Base-by-base conservation (phyloP, 1,284 basidiomycete genomes). In the Microbotryum scabiosae region DNA sequence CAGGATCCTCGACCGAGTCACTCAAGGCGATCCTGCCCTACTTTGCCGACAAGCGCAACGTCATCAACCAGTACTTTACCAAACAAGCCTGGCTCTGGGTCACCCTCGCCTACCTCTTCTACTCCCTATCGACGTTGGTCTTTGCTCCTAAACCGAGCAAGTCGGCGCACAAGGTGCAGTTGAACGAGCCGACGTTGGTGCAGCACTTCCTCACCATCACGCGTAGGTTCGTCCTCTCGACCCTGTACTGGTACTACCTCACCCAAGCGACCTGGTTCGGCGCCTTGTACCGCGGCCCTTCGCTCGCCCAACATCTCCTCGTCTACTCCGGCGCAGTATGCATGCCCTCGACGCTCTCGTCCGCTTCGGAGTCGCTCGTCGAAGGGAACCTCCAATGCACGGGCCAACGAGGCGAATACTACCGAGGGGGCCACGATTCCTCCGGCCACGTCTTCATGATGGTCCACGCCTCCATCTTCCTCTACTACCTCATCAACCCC, bases 41-140 rank as follows among this genome's bases (percentile, higher is more conserved):
- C 57, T 68, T 68, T 23, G 62, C 60, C 25, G 64, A 66, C 62
- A 68, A 68, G 75, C 76, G 80, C 62, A 97, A 96, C 73, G 61
- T 82, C 5, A 79, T 97, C 72, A 97, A 97, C 72, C 81, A 83
- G 60, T 77, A 84, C 69, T 93, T 96, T 76, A 90, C 94, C 72
- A 97, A 97, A 78, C 80, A 82, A 56, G 84, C 87, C 9, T 97
- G 94, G 93, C 87, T 79, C 0, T 97, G 93, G 92, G 93, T 90
- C 0, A 81, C 87, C 2, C 79, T 77, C 21, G 77, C 82, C 1
- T 90, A 88, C 73, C 71, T 87, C 58, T 69, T 80, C 60, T 77
- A 81, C 44, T 84, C 81, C 79, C 45, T 79, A 61, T 82, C 84
- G 30, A 51, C 57, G 21, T 59, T 65, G 20, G 79, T 81, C 65